Evolutionary conservation across 129 eudicot species (phyloP).

Genomic region (Sambucus nigra): DNA sequence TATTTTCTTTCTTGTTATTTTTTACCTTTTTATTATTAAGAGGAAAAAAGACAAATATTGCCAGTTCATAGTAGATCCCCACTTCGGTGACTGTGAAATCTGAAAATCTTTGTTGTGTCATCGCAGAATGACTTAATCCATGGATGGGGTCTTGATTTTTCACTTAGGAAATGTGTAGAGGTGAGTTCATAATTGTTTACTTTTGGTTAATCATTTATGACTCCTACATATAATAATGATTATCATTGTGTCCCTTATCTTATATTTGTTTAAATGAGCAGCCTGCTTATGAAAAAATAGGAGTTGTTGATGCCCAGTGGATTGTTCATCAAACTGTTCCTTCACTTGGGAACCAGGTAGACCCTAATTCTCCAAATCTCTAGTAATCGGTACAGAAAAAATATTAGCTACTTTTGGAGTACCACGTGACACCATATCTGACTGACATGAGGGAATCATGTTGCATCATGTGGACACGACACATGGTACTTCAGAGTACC

Average conservation of each 20-base stretch:
- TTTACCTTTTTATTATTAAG: background rate
- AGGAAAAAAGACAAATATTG: background rate
- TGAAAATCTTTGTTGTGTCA: background rate
- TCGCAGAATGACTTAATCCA: conserved; percentile 83
- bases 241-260: background rate
- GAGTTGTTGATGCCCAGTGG: conserved; percentile 93
- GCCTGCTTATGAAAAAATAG: conserved; percentile 96
- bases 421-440: too few relatives aligned
- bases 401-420: too few relatives aligned
- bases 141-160: conserved; percentile 94
- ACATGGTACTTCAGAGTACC: too few relatives aligned
- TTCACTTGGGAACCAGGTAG: conserved; percentile 87
- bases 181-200: conserved; percentile 20
- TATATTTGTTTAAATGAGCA: conserved; percentile 18
- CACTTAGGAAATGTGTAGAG: conserved; percentile 74
- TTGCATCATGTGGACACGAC: too few relatives aligned
- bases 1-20: background rate
- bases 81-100: background rate
- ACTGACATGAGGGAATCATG: too few relatives aligned
- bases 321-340: conserved; percentile 83
- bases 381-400: too few relatives aligned
- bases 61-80: background rate
- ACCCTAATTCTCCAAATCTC: conserved; percentile 1
- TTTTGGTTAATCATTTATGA: background rate
- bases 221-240: background rate